Percentiles rank a stretch among this genome's conserved stretches.
phyloP scores from a whole-genome alignment of 73 alveolate species.

The Paramecium sexaurelia region DNA sequence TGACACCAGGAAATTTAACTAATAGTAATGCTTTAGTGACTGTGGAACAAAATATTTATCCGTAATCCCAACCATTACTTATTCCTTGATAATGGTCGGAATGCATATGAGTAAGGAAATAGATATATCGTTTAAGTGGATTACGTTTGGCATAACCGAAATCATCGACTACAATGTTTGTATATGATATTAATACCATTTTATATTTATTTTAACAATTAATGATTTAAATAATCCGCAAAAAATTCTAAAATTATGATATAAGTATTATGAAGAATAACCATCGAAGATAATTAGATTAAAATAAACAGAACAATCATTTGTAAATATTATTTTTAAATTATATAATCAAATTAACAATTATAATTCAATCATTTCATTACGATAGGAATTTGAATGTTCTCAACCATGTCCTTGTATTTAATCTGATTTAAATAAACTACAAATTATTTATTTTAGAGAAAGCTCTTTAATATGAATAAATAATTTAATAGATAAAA shows the following conservation, averaged over 20 bases:
- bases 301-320: background rate
- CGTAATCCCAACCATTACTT: conserved; percentile 61
- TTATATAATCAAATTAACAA: too few relatives aligned
- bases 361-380: too few relatives aligned
- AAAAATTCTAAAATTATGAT: background rate
- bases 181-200: conserved; percentile 59
- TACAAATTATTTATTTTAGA: too few relatives aligned
- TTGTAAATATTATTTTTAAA: too few relatives aligned
- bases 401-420: too few relatives aligned
- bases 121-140: conserved; percentile 65
- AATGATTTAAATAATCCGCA: background rate
- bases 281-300: background rate
- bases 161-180: conserved; percentile 64
- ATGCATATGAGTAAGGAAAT: conserved; percentile 67
- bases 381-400: too few relatives aligned
- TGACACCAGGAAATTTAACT: conserved; percentile 55
- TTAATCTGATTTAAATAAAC: too few relatives aligned
- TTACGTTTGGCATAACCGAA: conserved; percentile 62
- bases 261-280: background rate
- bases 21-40: conserved; percentile 56
- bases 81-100: conserved; percentile 70
- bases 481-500: too few relatives aligned
- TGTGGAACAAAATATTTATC: conserved; percentile 62
- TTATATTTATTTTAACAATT: background rate
- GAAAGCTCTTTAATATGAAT: too few relatives aligned